phyloP scores from a whole-genome alignment of 2,329 filamentous ascomycete genomes.

The Leptographium radiaticola region DNA sequence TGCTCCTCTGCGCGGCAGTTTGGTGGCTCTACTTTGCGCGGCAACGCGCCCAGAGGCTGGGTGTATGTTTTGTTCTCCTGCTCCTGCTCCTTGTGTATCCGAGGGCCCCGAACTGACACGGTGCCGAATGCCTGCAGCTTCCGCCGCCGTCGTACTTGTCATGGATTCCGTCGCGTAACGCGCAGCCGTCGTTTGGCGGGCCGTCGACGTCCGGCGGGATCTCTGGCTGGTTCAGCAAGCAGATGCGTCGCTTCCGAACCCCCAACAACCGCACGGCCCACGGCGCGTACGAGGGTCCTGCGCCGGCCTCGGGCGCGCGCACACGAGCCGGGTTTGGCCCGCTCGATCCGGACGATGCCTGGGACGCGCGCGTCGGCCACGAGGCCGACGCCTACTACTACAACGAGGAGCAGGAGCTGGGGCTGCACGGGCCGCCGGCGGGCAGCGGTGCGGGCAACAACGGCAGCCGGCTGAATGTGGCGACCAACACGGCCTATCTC shows the following conservation, averaged over 20 bases:
- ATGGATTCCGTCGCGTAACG: slow-evolving; percentile 50
- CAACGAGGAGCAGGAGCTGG: slow-evolving; percentile 60
- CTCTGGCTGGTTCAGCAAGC: slow-evolving; percentile 59
- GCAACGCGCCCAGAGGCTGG: slow-evolving; percentile 58
- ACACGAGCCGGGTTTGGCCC: slow-evolving; percentile 33
- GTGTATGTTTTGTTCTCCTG: slow-evolving; percentile 29
- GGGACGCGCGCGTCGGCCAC: slow-evolving; percentile 67
- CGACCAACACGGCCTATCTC: slow-evolving; percentile 8
- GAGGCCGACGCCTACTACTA: slow-evolving; percentile 54
- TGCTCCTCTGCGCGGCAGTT: slow-evolving; percentile 40
- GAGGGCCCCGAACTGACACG: background rate
- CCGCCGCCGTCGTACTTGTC: slow-evolving; percentile 54
- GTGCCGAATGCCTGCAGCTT: slow-evolving; percentile 29
- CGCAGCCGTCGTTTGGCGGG: slow-evolving; percentile 45
- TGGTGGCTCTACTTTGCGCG: slow-evolving; percentile 63
- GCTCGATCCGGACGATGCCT: slow-evolving; percentile 73
- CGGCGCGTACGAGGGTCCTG: slow-evolving; percentile 56
- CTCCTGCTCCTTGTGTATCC: background rate
- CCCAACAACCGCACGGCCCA: slow-evolving; percentile 50
- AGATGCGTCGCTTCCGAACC: slow-evolving; percentile 46
- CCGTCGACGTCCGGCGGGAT: slow-evolving; percentile 42
- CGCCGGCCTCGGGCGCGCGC: slow-evolving; percentile 16
- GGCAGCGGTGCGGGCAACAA: slow-evolving; percentile 22
- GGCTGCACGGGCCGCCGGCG: slow-evolving; percentile 24
- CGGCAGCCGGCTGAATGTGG: slow-evolving; percentile 6